phyloP scores from a whole-genome alignment of 2,329 filamentous ascomycete species.

The Xylaria sp. region DNA sequence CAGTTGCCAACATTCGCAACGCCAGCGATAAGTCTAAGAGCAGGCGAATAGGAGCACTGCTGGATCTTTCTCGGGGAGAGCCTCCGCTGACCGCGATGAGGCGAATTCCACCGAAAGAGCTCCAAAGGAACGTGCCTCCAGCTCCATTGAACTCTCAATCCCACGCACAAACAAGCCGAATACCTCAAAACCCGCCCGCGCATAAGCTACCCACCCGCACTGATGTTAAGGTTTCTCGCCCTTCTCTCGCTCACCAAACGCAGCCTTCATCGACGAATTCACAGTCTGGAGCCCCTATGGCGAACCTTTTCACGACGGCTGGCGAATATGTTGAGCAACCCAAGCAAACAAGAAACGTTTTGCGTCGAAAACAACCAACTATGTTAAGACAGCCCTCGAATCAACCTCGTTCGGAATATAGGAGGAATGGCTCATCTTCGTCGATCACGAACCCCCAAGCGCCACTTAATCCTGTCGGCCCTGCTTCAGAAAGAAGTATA shows the following conservation, averaged over 20 bases:
- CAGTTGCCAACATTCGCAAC: slow-evolving; percentile 44
- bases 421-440: slow-evolving; percentile 56
- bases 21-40: slow-evolving; percentile 43
- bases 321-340: slow-evolving; percentile 49
- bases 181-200: slow-evolving; percentile 51
- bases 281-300: slow-evolving; percentile 48
- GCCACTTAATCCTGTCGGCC: slow-evolving; percentile 50
- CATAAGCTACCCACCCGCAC: slow-evolving; percentile 40
- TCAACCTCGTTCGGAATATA: slow-evolving; percentile 51
- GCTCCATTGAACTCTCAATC: slow-evolving; percentile 40
- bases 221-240: slow-evolving; percentile 43
- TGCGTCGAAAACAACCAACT: slow-evolving; percentile 62
- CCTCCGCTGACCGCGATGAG: slow-evolving; percentile 40
- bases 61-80: slow-evolving; percentile 46
- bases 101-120: slow-evolving; percentile 45
- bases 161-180: slow-evolving; percentile 49
- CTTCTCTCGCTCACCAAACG: slow-evolving; percentile 55
- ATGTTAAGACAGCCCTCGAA: slow-evolving; percentile 54
- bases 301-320: slow-evolving; percentile 51
- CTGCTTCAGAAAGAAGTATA: slow-evolving; percentile 55
- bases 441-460: slow-evolving; percentile 54
- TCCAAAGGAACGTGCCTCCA: slow-evolving; percentile 38
- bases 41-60: slow-evolving; percentile 45
- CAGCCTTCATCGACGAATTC: slow-evolving; percentile 55
- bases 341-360: slow-evolving; percentile 54